Evolutionary conservation across 495 filamentous ascomycete species (phyloP), one percentile per base, ranked within the genome.

Genomic region (Penicillium egyptiacum): DNA sequence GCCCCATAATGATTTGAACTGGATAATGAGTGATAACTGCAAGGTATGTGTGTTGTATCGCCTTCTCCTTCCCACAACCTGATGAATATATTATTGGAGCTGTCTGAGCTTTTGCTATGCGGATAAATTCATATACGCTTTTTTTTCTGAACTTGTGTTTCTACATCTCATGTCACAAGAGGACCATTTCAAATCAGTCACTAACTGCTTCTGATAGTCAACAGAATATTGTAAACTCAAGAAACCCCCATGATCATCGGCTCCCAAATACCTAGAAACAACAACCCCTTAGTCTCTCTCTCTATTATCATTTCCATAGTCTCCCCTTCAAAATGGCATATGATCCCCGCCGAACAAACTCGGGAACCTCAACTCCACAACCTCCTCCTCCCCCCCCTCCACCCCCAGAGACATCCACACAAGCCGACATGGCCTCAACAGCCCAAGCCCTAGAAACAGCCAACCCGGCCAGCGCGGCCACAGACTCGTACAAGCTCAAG

Each of bases 81-180:
- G 86, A 89, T 88, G 85, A 88, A 61, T 67, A 65, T 68, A 70
- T 68, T 95, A 96, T 96, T 97, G 92, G 92, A 97, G 92, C 92
- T 97, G 91, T 97, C 92, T 86, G 88, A 93, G 83, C 75, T 75
- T 73, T 57, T 70, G 72, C 71, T 75, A 79, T 74, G 78, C 69
- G 75, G 71, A 80, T 63, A 77, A 75, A 73, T 63, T 66, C 72
- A 68, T 70, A 80, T 78, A 75, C 79, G 76, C 76, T 70, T 76
- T 76, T 33, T 33, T 76, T 43, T 67, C 69, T 72, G 69, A 67
- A 62, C 44, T 37, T 52, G 55, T 42, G 9, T 58, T 53, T 54
- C 22, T 44, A 57, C 22, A 49, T 49, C 39, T 30, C 39, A 30
- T 23, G 39, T 57, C 30, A 26, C 23, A 50, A 39, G n/a, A 39